Percentiles rank a stretch among this genome's conserved stretches.
phyloP scores from a whole-genome alignment of 805 yeast species.

The Candida multigemmis region DNA sequence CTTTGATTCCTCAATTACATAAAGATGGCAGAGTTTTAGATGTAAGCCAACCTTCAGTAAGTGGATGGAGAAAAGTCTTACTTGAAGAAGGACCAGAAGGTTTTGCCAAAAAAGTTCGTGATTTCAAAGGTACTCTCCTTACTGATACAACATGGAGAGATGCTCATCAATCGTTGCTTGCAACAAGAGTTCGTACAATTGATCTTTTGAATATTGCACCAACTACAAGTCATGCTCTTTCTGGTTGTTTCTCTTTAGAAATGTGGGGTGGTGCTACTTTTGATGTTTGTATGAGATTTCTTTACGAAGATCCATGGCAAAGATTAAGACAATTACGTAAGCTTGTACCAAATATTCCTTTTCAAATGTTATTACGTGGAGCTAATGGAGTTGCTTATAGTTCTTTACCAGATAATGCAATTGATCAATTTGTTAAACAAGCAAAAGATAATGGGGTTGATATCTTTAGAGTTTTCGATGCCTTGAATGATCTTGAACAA shows the following conservation, averaged over 20 bases:
- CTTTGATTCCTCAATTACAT: slow-evolving; percentile 65
- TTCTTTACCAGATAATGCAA: slow-evolving; percentile 96
- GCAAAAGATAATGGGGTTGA: slow-evolving; percentile 97
- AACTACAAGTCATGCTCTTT: slow-evolving; percentile 81
- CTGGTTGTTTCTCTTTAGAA: slow-evolving; percentile 90
- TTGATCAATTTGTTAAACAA: slow-evolving; percentile 91
- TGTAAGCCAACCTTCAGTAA: slow-evolving; percentile 36
- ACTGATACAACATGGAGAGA: slow-evolving; percentile 99
- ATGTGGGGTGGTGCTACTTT: slow-evolving; percentile 99
- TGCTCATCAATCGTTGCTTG: slow-evolving; percentile 95
- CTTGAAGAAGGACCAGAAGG: slow-evolving; percentile 80
- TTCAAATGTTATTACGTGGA: slow-evolving; percentile 98
- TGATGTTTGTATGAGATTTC: slow-evolving; percentile 96
- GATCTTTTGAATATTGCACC: slow-evolving; percentile 90
- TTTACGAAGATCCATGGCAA: slow-evolving; percentile 98
- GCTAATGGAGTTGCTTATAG: slow-evolving; percentile 99
- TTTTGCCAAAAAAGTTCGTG: slow-evolving; percentile 83
- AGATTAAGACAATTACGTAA: slow-evolving; percentile 81
- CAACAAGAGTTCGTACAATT: slow-evolving; percentile 93
- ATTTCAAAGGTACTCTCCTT: slow-evolving; percentile 75
- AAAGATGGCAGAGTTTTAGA: slow-evolving; percentile 51
- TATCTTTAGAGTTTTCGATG: slow-evolving; percentile 96
- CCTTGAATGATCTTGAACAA: slow-evolving; percentile 93
- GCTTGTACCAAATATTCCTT: slow-evolving; percentile 95
- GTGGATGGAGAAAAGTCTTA: slow-evolving; percentile 88